These are phyloP conservation scores for Tetracentron sinense DNA, from an alignment of 164 flowering plant genomes.

Conservation along the genomic window DNA sequence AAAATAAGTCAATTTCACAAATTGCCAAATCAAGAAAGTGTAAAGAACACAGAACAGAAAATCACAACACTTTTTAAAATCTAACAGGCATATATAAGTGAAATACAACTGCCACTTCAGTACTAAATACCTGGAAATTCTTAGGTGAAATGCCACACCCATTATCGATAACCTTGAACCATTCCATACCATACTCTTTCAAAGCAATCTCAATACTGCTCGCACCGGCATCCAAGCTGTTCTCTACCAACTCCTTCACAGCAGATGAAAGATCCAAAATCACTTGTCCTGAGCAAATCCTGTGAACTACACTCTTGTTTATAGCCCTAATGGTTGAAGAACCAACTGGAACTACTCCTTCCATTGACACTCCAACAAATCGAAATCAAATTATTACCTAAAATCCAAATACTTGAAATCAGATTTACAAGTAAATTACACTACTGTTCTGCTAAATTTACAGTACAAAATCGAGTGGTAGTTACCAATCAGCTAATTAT, in stretches of 20 bases:
- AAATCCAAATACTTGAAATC: not conserved
- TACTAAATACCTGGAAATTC: slow-evolving; percentile 63
- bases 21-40: not conserved
- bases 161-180: slow-evolving; percentile 81
- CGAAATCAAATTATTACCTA: slow-evolving; percentile 11
- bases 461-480: not conserved
- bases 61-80: not conserved
- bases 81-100: not conserved
- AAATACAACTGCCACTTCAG: not conserved
- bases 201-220: slow-evolving; percentile 70
- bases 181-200: slow-evolving; percentile 74
- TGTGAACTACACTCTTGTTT: slow-evolving; percentile 66
- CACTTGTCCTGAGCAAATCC: slow-evolving; percentile 92
- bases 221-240: slow-evolving; percentile 98
- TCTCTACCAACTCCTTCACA: slow-evolving; percentile 95
- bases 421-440: not conserved
- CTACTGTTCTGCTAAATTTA: not conserved
- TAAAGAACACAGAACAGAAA: not conserved
- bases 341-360: slow-evolving; percentile 11
- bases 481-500: not conserved
- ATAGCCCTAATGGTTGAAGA: slow-evolving; percentile 58
- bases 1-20: no score
- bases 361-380: slow-evolving; percentile 22
- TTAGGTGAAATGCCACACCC: slow-evolving; percentile 87
- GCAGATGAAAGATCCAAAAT: slow-evolving; percentile 94